Evolutionary conservation across 1,284 basidiomycete genomes (phyloP), one percentile per base, ranked within the genome.

Genomic region (Sporisorium graminicola): DNA sequence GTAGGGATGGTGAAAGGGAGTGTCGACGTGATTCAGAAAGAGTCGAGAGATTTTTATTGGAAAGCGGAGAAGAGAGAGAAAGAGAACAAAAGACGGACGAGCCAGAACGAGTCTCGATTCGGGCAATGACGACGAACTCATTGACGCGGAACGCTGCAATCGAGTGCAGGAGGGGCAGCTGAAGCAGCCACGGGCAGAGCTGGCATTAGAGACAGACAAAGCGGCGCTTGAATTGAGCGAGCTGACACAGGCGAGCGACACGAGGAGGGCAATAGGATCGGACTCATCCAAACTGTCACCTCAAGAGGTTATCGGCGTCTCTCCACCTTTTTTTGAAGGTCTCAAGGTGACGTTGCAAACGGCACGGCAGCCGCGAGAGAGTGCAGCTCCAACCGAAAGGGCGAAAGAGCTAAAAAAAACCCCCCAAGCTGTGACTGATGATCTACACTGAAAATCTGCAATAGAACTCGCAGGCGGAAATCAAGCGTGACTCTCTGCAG

Each of bases 181-280:
- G 46, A 24, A 47, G 24, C 46, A 8, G 29, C 3, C 47, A 35
- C 3, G 37, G 18, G 37, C 37, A 40, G 16, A 4, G 16, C 37
- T 14, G 8, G 37, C 18, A n/a, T 40, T n/a, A 18, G 16, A 40
- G 37, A 18, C n/a, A 18, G 14, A 46, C 14, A 26, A 31, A 58
- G 50, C 58, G 58, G 51, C 22, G 22, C 27, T 61, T 29, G 58
- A 61, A 61, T 53, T 61, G 58, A 53, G 58, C 40, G 58, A 33
- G 58, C 8, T 7, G 24, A 24, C 9, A 50, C n/a, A 10, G 18
- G n/a, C 24, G 14, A 43, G 12, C 14, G 26, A n/a, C n/a, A 40
- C 31, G 12, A 18, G 35, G 37, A 18, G 22, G 35, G 22, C 42
- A 56, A 43, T 3, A 37, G 35, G 35, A 7, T 37, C 31, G 12